These are phyloP conservation scores for Ascodesmis nigricans DNA, from an alignment of 495 filamentous ascomycete genomes.

Conservation along the genomic window DNA sequence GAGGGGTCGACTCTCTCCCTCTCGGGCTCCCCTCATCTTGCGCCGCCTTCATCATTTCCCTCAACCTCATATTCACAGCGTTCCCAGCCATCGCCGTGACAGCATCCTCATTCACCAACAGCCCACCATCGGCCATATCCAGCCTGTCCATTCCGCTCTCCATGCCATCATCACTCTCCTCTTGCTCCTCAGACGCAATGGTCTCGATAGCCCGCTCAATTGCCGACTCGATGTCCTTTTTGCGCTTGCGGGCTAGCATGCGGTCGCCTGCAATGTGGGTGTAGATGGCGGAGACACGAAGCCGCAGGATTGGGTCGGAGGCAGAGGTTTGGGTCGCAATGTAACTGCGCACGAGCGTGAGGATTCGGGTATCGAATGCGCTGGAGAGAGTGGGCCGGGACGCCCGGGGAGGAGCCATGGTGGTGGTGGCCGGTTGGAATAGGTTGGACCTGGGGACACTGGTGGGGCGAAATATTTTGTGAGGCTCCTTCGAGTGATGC, in stretches of 20 bases:
- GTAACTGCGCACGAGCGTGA: constrained; percentile 17
- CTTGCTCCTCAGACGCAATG: constrained; percentile 37
- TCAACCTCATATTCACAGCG: constrained; percentile 52
- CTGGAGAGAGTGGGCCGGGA: constrained; percentile 7
- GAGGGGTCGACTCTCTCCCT: constrained; percentile 9
- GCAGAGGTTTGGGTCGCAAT: constrained; percentile 11
- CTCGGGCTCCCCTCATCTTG: constrained; percentile 23
- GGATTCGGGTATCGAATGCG: constrained; percentile 14
- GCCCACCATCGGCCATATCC: constrained; percentile 26
- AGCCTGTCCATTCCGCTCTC: constrained; percentile 47
- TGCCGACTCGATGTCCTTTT: constrained; percentile 46
- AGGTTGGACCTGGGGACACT: background rate
- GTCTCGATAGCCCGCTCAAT: constrained; percentile 68
- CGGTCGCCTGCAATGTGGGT: constrained; percentile 14
- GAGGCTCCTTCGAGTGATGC: too few species aligned
- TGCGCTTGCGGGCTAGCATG: constrained; percentile 14
- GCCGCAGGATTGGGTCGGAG: constrained; percentile 4
- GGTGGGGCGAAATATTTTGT: background rate
- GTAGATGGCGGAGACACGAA: constrained; percentile 15
- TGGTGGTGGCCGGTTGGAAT: background rate
- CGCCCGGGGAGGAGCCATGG: background rate
- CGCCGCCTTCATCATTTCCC: constrained; percentile 40
- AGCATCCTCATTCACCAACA: constrained; percentile 12
- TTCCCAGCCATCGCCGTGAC: constrained; percentile 24
- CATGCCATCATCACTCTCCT: constrained; percentile 30